Evolutionary conservation across 495 filamentous ascomycete species (phyloP), one percentile per base, ranked within the genome.

Genomic region (Terfezia claveryi): DNA sequence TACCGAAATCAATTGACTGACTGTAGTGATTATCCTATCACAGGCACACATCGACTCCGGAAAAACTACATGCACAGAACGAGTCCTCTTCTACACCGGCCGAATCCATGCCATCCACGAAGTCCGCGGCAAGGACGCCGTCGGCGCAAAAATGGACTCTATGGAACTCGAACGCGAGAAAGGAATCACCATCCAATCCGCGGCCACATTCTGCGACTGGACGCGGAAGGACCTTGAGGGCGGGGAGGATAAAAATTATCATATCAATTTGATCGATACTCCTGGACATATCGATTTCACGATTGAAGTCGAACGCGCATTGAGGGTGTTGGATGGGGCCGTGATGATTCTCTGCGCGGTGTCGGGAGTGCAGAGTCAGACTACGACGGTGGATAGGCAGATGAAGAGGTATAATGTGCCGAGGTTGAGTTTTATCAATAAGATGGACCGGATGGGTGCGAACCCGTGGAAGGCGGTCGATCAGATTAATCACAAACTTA

Each of bases 261-360:
- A 99, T 66, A 78, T 99, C 71, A 99, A 99, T 70, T 71, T 99
- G 70, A 99, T 99, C 67, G 92, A 99, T 68, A 99, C 92, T 0
- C 92, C 92, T 10, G 92, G 92, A 27, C 92, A 99, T 71, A 96
- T 99, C 64, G 92, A 99, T 67, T 99, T 99, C 64, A 99, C 92
- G 10, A 99, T 99, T 64, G 92, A 99, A 70, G 92, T 99, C 55
- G 92, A 99, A 73, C 75, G 92, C 64, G 92, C 92, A 59, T 72
- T 99, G 70, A 76, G 92, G 67, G 92, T 99, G 57, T 74, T 99
- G 41, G 92, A 99, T 68, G 92, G 92, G 37, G 92, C 92, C 12
- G 87, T 94, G 67, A 93, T 99, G 87, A 94, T 99, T 66, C 74
- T 99, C 27, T 99, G 92, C 68, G 92, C 92, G 50, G 92, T 96